Evolutionary conservation across 2,329 filamentous ascomycete genomes (phyloP).

Genomic region (Herpotrichia juniperi): DNA sequence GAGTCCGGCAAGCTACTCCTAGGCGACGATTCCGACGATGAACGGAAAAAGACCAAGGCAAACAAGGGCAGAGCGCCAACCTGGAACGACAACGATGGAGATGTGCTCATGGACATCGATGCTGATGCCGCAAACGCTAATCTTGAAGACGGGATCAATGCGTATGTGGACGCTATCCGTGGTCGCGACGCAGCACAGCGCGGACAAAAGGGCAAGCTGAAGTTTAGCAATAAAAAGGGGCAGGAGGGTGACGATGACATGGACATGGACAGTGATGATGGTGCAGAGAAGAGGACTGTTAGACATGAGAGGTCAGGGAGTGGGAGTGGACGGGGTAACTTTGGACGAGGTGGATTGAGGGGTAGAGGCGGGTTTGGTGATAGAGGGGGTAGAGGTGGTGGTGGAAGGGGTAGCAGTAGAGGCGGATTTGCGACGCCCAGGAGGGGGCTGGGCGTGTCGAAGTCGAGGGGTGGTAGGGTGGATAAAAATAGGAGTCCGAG

Average conservation of each 20-base stretch:
- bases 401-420: neutral
- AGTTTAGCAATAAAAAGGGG: constrained; percentile 60
- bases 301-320: constrained; percentile 44
- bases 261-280: constrained; percentile 52
- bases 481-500: constrained; percentile 6
- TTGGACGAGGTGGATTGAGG: constrained; percentile 16
- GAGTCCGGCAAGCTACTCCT: constrained; percentile 80
- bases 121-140: constrained; percentile 52
- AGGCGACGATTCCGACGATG: constrained; percentile 55
- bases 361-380: neutral
- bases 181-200: constrained; percentile 64
- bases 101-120: constrained; percentile 66
- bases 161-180: constrained; percentile 66
- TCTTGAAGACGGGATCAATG: constrained; percentile 61
- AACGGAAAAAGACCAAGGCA: constrained; percentile 38
- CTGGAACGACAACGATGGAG: constrained; percentile 48
- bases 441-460: constrained; percentile 45
- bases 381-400: neutral
- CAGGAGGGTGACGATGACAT: constrained; percentile 53
- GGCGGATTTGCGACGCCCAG: constrained; percentile 32
- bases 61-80: constrained; percentile 32
- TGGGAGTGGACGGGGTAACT: constrained; percentile 23
- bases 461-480: constrained; percentile 34
- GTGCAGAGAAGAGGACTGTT: constrained; percentile 36
- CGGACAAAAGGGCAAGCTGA: constrained; percentile 65